Evolutionary conservation across 2,329 filamentous ascomycete species (phyloP).

Genomic region (Monosporascus sp.): DNA sequence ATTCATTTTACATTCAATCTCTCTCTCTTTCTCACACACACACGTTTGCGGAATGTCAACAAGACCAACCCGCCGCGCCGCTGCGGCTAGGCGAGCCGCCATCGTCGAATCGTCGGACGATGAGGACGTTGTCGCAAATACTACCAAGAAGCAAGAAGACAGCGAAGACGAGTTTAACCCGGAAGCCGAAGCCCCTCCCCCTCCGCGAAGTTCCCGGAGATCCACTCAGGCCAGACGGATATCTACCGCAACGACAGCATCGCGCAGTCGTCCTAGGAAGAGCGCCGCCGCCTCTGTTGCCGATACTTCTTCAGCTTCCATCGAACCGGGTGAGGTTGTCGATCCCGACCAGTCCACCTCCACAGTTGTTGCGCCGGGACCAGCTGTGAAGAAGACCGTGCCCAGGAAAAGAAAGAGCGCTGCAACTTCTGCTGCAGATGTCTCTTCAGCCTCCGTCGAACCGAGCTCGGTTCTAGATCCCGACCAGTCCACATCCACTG

Average conservation of each 20-base stretch:
- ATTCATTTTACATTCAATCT: too few relatives aligned
- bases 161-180: slow-evolving; percentile 77
- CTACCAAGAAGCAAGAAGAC: slow-evolving; percentile 49
- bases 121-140: slow-evolving; percentile 53
- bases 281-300: slow-evolving; percentile 24
- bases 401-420: slow-evolving; percentile 34
- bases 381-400: slow-evolving; percentile 3
- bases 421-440: slow-evolving; percentile 14
- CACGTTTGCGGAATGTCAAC: slow-evolving; percentile 17
- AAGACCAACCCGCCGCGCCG: slow-evolving; percentile 39
- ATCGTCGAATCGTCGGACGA: slow-evolving; percentile 80
- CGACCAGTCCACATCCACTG: too few relatives aligned
- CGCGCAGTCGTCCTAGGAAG: slow-evolving; percentile 39
- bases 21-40: too few relatives aligned
- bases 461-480: slow-evolving; percentile 17
- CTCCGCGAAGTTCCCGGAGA: slow-evolving; percentile 48
- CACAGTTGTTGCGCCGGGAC: not conserved
- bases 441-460: too few relatives aligned
- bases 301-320: slow-evolving; percentile 15
- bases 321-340: slow-evolving; percentile 10
- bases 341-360: slow-evolving; percentile 27
- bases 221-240: slow-evolving; percentile 35
- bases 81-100: slow-evolving; percentile 61
- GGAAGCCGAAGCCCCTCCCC: slow-evolving; percentile 49
- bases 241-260: slow-evolving; percentile 31